Conservation (phyloP, 2,329 filamentous ascomycete species). For the Cytospora piceicola region DNA sequence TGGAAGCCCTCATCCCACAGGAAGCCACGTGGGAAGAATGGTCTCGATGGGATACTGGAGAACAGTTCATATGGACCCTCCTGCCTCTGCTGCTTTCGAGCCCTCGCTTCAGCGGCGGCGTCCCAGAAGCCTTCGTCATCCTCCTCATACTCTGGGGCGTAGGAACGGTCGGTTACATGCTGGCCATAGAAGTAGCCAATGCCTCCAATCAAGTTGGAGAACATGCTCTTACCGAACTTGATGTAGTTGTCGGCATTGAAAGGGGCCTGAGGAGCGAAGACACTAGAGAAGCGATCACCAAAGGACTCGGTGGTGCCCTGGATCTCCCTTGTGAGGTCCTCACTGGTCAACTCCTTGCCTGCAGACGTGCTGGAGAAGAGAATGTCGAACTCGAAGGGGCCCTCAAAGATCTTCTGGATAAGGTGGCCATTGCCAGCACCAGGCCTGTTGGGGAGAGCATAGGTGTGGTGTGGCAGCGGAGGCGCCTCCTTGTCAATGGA, state of each 20-base stretch:
- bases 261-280: slow-evolving; percentile 75
- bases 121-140: slow-evolving; percentile 96
- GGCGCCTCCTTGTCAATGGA: slow-evolving; percentile 52
- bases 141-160: slow-evolving; percentile 92
- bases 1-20: slow-evolving; percentile 99
- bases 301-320: slow-evolving; percentile 69
- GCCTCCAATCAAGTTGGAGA: slow-evolving; percentile 91
- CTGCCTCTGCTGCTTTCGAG: slow-evolving; percentile 66
- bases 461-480: slow-evolving; percentile 83
- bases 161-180: slow-evolving; percentile 85
- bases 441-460: slow-evolving; percentile 73
- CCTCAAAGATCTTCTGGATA: slow-evolving; percentile 89
- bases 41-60: slow-evolving; percentile 86
- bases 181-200: slow-evolving; percentile 95
- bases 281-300: slow-evolving; percentile 70
- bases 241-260: slow-evolving; percentile 75
- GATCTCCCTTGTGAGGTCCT: slow-evolving; percentile 73
- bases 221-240: slow-evolving; percentile 83
- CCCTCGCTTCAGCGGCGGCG: slow-evolving; percentile 79
- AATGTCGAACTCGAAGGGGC: slow-evolving; percentile 90
- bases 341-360: slow-evolving; percentile 55
- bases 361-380: slow-evolving; percentile 82
- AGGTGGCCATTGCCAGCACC: slow-evolving; percentile 80
- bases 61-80: slow-evolving; percentile 89
- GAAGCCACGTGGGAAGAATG: slow-evolving; percentile 96